phyloP scores from a whole-genome alignment of 441 rosid species.

The Rhodomyrtus psidioides region DNA sequence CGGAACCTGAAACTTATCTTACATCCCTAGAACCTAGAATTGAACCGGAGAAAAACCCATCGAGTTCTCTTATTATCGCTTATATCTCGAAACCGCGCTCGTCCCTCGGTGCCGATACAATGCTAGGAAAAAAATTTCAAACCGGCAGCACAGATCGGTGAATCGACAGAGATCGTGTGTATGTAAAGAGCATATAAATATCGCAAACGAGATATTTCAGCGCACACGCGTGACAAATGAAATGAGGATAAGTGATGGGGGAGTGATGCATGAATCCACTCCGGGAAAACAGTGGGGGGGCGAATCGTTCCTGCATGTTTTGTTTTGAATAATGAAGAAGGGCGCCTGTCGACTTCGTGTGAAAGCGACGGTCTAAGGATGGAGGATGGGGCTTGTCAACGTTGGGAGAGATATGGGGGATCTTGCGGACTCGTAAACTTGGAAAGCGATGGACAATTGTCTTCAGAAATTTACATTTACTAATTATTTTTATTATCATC shows the following conservation, averaged over 20 bases:
- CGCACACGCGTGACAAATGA: accelerated
- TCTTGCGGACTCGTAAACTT: neutral
- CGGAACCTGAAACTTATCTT: no score
- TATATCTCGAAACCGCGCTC: no score
- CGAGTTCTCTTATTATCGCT: no score
- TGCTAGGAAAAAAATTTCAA: neutral
- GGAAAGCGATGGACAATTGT: neutral
- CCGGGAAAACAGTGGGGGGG: neutral
- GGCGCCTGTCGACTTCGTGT: neutral
- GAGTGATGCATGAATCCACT: neutral
- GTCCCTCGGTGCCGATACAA: no score
- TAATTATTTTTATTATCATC: neutral
- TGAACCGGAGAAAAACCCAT: no score
- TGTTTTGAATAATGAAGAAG: neutral
- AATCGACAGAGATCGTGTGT: neutral
- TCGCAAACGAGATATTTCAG: neutral
- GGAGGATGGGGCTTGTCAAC: neutral
- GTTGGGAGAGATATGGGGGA: slow-evolving; percentile 1
- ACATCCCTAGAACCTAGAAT: no score
- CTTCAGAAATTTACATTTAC: no score
- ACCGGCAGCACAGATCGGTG: neutral
- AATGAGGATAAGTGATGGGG: neutral
- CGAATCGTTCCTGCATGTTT: neutral
- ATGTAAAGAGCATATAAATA: neutral
- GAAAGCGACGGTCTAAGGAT: neutral